phyloP scores from a whole-genome alignment of 352 stramenopile genomes.

The Phytopythium aichiense region DNA sequence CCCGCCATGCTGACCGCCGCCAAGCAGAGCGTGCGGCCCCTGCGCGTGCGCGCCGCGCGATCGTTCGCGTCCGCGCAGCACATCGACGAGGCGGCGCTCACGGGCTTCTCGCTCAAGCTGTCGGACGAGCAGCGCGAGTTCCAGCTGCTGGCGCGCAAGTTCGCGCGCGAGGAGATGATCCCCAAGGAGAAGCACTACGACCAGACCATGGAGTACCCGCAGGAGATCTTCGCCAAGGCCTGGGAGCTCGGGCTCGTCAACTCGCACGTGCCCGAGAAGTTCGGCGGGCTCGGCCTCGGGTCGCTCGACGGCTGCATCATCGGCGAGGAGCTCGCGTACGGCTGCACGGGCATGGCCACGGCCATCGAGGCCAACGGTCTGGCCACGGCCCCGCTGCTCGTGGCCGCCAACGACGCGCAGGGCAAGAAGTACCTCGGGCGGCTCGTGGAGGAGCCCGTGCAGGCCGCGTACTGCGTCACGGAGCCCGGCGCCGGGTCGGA shows the following conservation, averaged over 20 bases:
- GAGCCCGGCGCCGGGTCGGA: conserved; percentile 89
- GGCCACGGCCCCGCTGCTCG: conserved; percentile 76
- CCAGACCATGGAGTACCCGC: conserved; percentile 80
- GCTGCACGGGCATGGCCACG: conserved; percentile 90
- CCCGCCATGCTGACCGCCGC: conserved; percentile 15
- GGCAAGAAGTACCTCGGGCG: conserved; percentile 86
- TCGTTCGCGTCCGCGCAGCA: conserved; percentile 36
- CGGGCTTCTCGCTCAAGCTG: conserved; percentile 72
- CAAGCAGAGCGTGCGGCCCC: conserved; percentile 14
- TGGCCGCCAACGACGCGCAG: conserved; percentile 78
- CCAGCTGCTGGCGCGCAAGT: conserved; percentile 83
- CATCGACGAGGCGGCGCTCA: conserved; percentile 49
- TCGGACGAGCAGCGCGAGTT: conserved; percentile 87
- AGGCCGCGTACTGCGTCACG: conserved; percentile 89
- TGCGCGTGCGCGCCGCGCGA: conserved; percentile 19
- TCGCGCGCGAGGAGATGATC: conserved; percentile 89
- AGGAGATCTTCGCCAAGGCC: conserved; percentile 86
- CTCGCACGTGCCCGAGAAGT: conserved; percentile 84
- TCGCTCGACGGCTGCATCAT: conserved; percentile 85
- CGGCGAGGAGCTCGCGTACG: conserved; percentile 87
- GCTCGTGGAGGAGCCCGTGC: conserved; percentile 74
- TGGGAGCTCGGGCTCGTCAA: conserved; percentile 89
- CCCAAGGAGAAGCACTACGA: conserved; percentile 82
- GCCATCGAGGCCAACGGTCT: conserved; percentile 89
- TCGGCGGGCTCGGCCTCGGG: conserved; percentile 74